Conservation (phyloP, 208 protist species). For the Leishmania lainsoni region DNA sequence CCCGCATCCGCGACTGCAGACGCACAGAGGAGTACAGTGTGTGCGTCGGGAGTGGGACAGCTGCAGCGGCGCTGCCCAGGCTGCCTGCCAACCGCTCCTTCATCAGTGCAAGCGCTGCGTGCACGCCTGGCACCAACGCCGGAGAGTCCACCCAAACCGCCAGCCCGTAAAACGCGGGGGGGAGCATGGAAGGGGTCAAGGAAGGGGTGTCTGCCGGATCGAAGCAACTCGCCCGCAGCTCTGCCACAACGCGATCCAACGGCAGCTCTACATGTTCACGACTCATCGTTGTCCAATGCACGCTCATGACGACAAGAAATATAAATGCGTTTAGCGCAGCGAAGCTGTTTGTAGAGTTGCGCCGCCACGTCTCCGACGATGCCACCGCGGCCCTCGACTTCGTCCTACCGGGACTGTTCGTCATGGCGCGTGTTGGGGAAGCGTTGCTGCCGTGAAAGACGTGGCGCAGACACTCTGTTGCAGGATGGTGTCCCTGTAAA, state of each 20-base stretch:
- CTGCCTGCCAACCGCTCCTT: slow-evolving; percentile 35
- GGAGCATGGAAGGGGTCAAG: slow-evolving; percentile 9
- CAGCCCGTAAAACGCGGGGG: slow-evolving; percentile 53
- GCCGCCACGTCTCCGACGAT: slow-evolving; percentile 18
- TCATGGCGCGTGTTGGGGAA: neutral
- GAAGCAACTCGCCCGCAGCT: slow-evolving; percentile 30
- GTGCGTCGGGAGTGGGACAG: slow-evolving; percentile 22
- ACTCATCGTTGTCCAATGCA: slow-evolving; percentile 56
- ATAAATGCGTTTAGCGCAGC: slow-evolving; percentile 25
- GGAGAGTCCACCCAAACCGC: slow-evolving; percentile 69
- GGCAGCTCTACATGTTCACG: slow-evolving; percentile 48
- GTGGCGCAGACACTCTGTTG: neutral
- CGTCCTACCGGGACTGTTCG: neutral
- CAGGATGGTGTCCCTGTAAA: neutral
- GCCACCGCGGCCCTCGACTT: neutral
- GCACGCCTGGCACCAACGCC: slow-evolving; percentile 44
- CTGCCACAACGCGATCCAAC: slow-evolving; percentile 37
- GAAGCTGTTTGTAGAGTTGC: slow-evolving; percentile 25
- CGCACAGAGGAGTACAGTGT: slow-evolving; percentile 42
- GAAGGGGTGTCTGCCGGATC: neutral
- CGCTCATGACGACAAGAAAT: slow-evolving; percentile 29
- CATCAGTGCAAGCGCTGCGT: slow-evolving; percentile 50
- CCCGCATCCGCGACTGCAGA: slow-evolving; percentile 21
- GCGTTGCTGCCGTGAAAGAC: neutral
- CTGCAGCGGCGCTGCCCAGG: neutral